These are phyloP conservation scores for Tylopilus intermedius DNA, from an alignment of 768 basidiomycete genomes.

Conservation along the genomic window DNA sequence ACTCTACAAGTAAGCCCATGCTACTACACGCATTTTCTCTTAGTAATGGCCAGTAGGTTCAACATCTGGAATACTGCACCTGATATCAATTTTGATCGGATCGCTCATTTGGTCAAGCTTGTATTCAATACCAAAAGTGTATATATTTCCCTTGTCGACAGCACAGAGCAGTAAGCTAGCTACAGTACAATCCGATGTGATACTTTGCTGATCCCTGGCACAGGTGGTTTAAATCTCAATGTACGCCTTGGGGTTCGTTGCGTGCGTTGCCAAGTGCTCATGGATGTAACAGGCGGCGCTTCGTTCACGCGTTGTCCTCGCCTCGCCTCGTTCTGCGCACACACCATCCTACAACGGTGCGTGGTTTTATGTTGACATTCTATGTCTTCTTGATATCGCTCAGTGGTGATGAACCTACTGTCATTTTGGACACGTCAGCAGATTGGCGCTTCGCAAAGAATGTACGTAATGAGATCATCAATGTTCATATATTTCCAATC, in stretches of 20 bases:
- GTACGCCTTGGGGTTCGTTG: slow-evolving; percentile 38
- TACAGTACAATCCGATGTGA: slow-evolving; percentile 2
- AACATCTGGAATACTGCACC: slow-evolving; percentile 84
- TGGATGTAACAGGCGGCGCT: slow-evolving; percentile 39
- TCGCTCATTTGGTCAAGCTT: slow-evolving; percentile 86
- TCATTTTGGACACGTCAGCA: slow-evolving; percentile 68
- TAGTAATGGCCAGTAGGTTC: slow-evolving; percentile 48
- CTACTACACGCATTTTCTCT: not conserved
- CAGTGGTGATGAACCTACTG: slow-evolving; percentile 82
- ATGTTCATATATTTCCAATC: not conserved
- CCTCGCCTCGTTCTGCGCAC: slow-evolving; percentile 73
- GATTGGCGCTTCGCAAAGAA: slow-evolving; percentile 91
- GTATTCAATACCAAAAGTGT: slow-evolving; percentile 91
- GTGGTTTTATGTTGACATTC: not conserved
- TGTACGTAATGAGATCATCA: slow-evolving; percentile 39
- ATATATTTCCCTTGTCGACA: slow-evolving; percentile 77
- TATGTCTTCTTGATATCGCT: slow-evolving; percentile 1
- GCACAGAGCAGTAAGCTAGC: slow-evolving; percentile 66
- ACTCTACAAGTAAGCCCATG: slow-evolving; percentile 63
- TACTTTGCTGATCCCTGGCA: slow-evolving; percentile 5
- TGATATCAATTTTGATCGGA: slow-evolving; percentile 90
- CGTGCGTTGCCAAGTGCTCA: not conserved
- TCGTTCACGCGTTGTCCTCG: slow-evolving; percentile 43
- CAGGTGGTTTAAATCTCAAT: slow-evolving; percentile 89
- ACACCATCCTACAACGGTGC: slow-evolving; percentile 76